Evolutionary conservation across 1,284 basidiomycete species (phyloP), one percentile per base, ranked within the genome.

Genomic region (Cutaneotrichosporon cavernicola): DNA sequence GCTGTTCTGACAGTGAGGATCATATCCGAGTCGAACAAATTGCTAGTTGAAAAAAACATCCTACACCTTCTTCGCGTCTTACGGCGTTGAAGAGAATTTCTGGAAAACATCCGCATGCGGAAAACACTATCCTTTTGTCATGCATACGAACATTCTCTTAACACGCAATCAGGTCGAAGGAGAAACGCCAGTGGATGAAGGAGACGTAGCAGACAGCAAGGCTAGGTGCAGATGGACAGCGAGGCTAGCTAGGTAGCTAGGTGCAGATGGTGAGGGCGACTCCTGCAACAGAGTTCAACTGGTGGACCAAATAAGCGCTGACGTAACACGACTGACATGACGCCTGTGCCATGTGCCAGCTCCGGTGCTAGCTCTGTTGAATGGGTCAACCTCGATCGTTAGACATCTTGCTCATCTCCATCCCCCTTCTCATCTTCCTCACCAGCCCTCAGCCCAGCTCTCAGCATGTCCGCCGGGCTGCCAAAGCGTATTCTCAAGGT

Each of bases 401-500:
- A 38, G 34, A 22, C n/a, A 26, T 57, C 36, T 32, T 22, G 21
- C n/a, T 22, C 38, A 31, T 43, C 56, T 16, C 32, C 30, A 32
- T 31, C 56, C 21, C 9, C 56, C 38, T 46, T 31, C 46, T 50
- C 58, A 3, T 21, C 26, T 30, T 22, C 46, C 32, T 46, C 43
- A 46, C 11, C n/a, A 40, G 26, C 26, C 26, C 26, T 26, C 18
- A 49, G 43, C 21, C 5, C 31, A 26, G 34, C 34, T 36, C 34
- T 36, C 58, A 68, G 58, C 47, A 72, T 72, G 70, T 69, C 69
- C 4, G 30, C 22, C 9, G 65, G 65, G 31, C 73, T 81, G 34
- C 80, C 80, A 4, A 81, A 81, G 71, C 79, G 80, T 65, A 81
- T 81, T 61, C 74, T 81, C 69, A 81, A 81, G 77, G 80, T 80